Percentiles rank a stretch among this genome's conserved stretches.
Evolutionary conservation across 495 filamentous ascomycete genomes (phyloP).

Genomic region (Neohortaea acidophila): DNA sequence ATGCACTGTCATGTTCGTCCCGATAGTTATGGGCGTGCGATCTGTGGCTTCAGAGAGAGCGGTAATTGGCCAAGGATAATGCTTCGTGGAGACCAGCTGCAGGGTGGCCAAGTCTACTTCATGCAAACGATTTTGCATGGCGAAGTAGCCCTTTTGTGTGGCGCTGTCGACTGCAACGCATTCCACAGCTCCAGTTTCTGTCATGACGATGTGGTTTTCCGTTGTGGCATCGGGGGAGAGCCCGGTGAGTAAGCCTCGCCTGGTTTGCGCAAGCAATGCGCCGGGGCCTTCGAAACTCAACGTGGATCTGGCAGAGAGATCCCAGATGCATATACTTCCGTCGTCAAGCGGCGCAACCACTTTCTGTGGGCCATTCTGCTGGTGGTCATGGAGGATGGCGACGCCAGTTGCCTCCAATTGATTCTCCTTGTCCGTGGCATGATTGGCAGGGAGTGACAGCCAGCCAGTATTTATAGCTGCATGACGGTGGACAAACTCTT

Average conservation of each 20-base stretch:
- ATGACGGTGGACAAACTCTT: conserved; percentile 73
- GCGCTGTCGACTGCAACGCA: conserved; percentile 66
- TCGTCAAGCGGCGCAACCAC: conserved; percentile 71
- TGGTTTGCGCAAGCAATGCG: conserved; percentile 47
- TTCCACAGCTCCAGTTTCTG: conserved; percentile 61
- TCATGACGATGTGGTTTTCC: conserved; percentile 32
- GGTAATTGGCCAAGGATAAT: conserved; percentile 71
- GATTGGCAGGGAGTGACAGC: conserved; percentile 45
- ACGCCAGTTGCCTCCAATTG: conserved; percentile 45
- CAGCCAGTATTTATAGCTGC: conserved; percentile 58
- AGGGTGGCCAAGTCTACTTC: conserved; percentile 75
- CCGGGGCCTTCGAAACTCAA: conserved; percentile 30
- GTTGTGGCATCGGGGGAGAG: conserved; percentile 14
- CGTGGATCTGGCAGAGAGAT: conserved; percentile 45
- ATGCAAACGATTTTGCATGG: conserved; percentile 57
- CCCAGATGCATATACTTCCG: conserved; percentile 75
- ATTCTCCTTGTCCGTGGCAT: conserved; percentile 22
- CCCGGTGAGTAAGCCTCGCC: conserved; percentile 44
- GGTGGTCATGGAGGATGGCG: conserved; percentile 43
- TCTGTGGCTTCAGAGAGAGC: conserved; percentile 63
- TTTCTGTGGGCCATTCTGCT: conserved; percentile 35
- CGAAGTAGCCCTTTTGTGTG: conserved; percentile 59
- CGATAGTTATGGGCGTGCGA: conserved; percentile 65
- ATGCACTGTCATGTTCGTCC: conserved; percentile 68
- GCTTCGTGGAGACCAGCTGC: conserved; percentile 50